These are phyloP conservation scores for Fusarium sp. DNA, from an alignment of 2,329 filamentous ascomycete genomes.

Conservation along the genomic window DNA sequence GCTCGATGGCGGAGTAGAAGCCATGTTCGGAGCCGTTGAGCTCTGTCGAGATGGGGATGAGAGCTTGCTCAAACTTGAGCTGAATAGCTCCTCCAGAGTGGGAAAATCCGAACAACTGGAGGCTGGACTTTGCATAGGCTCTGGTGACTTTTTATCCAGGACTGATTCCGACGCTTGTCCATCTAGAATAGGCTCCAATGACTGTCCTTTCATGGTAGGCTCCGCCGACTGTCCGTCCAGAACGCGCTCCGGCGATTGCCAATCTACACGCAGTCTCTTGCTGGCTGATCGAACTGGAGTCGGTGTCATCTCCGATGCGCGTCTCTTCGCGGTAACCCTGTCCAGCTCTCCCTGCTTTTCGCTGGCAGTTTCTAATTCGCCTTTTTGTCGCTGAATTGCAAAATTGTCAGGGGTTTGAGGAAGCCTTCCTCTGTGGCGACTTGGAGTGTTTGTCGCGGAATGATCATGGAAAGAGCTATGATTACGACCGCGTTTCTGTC, in stretches of 20 bases:
- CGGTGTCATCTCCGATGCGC: not conserved
- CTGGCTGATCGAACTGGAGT: rapidly evolving
- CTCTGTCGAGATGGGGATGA: not conserved
- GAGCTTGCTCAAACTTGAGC: rapidly evolving
- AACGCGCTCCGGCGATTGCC: rapidly evolving
- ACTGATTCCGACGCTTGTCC: not conserved
- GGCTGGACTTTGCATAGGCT: rapidly evolving
- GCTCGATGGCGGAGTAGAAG: not conserved
- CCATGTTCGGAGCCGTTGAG: not conserved
- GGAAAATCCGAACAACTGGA: not conserved
- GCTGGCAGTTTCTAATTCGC: not conserved
- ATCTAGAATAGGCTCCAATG: not conserved
- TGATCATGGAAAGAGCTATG: not conserved
- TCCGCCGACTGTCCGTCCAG: not conserved
- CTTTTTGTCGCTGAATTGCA: not conserved
- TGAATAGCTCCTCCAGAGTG: not conserved
- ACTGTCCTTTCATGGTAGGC: not conserved
- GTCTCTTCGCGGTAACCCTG: not conserved
- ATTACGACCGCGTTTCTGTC: rapidly evolving
- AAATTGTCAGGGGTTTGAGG: not conserved
- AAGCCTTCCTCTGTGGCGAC: no score
- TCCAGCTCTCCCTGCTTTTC: not conserved
- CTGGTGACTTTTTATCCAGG: not conserved
- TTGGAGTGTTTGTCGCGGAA: not conserved
- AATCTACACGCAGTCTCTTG: not conserved